phyloP scores from a whole-genome alignment of 345 rosid species.

The Dimocarpus longan region DNA sequence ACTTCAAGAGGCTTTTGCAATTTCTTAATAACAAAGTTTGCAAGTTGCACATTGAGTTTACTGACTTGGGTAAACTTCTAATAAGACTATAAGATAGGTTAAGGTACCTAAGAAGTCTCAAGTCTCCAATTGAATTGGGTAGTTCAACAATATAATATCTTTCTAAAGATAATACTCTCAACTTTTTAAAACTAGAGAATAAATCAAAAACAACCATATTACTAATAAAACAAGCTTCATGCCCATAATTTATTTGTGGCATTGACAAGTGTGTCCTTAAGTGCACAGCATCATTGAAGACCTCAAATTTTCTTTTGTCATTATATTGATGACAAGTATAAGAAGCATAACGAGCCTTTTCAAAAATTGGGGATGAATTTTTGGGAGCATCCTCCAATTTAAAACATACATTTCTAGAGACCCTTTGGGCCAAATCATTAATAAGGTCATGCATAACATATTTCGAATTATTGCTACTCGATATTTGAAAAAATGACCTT shows the following conservation, averaged over 20 bases:
- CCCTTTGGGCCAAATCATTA: slow-evolving; percentile 19
- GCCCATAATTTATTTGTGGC: too few species aligned
- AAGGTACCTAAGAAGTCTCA: background rate
- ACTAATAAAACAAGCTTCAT: too few species aligned
- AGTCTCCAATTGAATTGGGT: background rate
- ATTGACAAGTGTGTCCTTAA: background rate
- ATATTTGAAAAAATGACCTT: slow-evolving; percentile 4
- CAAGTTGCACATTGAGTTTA: too few species aligned
- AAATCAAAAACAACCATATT: background rate
- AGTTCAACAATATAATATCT: too few species aligned
- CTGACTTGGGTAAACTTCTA: too few species aligned
- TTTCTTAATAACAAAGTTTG: too few species aligned
- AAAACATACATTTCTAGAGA: background rate
- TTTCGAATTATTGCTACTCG: background rate
- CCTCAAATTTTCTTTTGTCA: background rate
- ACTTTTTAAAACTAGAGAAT: background rate
- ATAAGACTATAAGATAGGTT: background rate
- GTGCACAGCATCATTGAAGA: background rate
- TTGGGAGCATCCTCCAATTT: background rate
- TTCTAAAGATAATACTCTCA: background rate
- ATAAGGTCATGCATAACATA: slow-evolving; percentile 25
- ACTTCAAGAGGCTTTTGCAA: too few species aligned
- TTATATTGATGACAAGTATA: too few species aligned
- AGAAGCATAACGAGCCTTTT: too few species aligned
- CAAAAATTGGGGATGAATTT: too few species aligned